Evolutionary conservation across 1,284 basidiomycete genomes (phyloP), one percentile per base, ranked within the genome.

Genomic region (Inonotus hispidus): DNA sequence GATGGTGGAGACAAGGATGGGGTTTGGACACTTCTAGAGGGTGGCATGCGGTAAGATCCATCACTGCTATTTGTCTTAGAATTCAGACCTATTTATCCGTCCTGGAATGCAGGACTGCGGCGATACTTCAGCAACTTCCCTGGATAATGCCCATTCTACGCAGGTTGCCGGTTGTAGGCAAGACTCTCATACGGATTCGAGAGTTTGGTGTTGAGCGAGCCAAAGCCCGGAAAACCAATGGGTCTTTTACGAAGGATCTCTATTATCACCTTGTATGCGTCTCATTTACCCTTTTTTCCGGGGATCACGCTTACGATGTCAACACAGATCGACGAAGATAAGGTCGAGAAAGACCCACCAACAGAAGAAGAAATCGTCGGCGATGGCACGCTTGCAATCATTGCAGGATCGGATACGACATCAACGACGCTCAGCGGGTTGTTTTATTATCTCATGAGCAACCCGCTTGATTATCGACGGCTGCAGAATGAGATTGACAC

Each of bases 341-440:
- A 66, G n/a, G 41, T 69, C 37, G 67, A 70, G 5, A 63, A 56
- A 10, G 56, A 63, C 4, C 66, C 68, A 29, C 58, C 69, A 37
- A 56, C 66, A 63, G 56, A 57, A 16, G 63, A 54, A 54, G 69
- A 68, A 53, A 65, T 77, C 49, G 55, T 68, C n/a, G 67, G 72
- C 14, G 73, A 77, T 54, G 66, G 71, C 1, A 56, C 67, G 14
- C 68, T 77, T 5, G 73, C 74, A 2, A 75, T 79, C 43, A 38
- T 75, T 32, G 62, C 62, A 5, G 76, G 76, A 29, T 68, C 77
- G 27, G 77, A 78, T 60, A 74, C 73, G 11, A 69, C 68, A 43
- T 64, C 73, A 16, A 72, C 71, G 1, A 71, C 72, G 0, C 64
- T 75, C 1, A 71, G 62, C 10, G 70, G 70, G 2, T 61, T 71